phyloP scores from a whole-genome alignment of 257 asterid species.

The Nicotiana otophora region DNA sequence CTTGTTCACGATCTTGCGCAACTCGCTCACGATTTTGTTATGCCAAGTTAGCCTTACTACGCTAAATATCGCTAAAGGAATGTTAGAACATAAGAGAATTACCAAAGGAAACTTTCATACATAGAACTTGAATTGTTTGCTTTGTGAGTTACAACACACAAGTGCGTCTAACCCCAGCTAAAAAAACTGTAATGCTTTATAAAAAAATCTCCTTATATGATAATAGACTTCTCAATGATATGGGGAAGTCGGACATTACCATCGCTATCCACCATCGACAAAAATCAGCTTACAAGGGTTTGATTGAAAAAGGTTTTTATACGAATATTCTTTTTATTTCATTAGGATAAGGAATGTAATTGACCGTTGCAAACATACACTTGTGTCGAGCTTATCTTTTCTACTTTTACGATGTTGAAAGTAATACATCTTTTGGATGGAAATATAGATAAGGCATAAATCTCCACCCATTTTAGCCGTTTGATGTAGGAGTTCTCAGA shows the following conservation, averaged over 20 bases:
- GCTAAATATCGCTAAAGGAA: no score
- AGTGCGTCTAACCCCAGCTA: not conserved
- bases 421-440: not conserved
- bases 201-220: not conserved
- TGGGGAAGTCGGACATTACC: not conserved
- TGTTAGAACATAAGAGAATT: no score
- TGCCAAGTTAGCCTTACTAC: no score
- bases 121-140: no score
- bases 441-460: not conserved
- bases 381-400: not conserved
- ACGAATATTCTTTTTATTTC: not conserved
- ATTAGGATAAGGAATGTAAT: not conserved
- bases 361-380: not conserved
- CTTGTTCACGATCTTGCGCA: no score
- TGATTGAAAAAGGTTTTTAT: not conserved
- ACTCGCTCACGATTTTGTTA: no score
- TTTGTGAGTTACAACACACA: not conserved
- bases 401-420: not conserved
- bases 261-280: not conserved
- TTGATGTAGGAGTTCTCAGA: no score
- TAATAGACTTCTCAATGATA: no score
- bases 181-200: no score
- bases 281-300: not conserved
- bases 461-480: not conserved
- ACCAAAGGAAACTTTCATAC: no score